These are phyloP conservation scores for Pseudonitzschia multistriata DNA, from an alignment of 108 stramenopile genomes.

Conservation along the genomic window DNA sequence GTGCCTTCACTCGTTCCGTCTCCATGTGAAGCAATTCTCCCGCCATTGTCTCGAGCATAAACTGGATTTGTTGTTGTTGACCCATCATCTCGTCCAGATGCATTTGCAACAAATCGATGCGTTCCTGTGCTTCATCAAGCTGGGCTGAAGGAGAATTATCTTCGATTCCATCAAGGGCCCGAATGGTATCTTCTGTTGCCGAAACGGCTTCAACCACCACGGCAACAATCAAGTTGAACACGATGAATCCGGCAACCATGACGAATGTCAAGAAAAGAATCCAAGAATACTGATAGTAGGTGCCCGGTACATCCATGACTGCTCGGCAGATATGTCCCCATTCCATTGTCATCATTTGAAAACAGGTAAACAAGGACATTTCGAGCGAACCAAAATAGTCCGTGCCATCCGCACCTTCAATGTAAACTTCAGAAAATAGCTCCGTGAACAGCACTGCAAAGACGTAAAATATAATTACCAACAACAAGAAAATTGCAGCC, in stretches of 20 bases:
- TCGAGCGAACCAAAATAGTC: constrained; percentile 55
- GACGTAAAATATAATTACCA: constrained; percentile 68
- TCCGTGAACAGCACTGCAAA: constrained; percentile 70
- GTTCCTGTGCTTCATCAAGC: constrained; percentile 34
- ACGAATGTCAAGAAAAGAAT: constrained; percentile 51
- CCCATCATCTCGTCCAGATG: constrained; percentile 37
- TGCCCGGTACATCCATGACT: constrained; percentile 5
- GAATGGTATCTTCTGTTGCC: constrained; percentile 34
- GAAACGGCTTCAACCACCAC: constrained; percentile 72
- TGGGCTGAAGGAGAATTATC: constrained; percentile 18
- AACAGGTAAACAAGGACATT: constrained; percentile 56
- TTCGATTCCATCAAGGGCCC: constrained; percentile 30
- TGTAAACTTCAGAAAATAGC: constrained; percentile 44
- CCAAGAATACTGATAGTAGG: constrained; percentile 44
- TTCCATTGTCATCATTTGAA: constrained; percentile 76
- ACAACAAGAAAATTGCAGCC: constrained; percentile 52
- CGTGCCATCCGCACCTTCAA: background rate
- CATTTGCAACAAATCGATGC: constrained; percentile 27
- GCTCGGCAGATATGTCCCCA: constrained; percentile 47
- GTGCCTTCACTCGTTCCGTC: constrained; percentile 35
- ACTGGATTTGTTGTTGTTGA: constrained; percentile 41
- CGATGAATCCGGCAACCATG: constrained; percentile 63
- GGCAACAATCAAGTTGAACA: constrained; percentile 77
- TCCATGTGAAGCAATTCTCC: constrained; percentile 28
- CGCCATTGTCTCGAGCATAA: constrained; percentile 35